A percentile compares a stretch with the other conserved stretches of the same genome.
These are phyloP conservation scores for Phytophthora rubi DNA, from an alignment of 352 stramenopile genomes.

Conservation along the genomic window DNA sequence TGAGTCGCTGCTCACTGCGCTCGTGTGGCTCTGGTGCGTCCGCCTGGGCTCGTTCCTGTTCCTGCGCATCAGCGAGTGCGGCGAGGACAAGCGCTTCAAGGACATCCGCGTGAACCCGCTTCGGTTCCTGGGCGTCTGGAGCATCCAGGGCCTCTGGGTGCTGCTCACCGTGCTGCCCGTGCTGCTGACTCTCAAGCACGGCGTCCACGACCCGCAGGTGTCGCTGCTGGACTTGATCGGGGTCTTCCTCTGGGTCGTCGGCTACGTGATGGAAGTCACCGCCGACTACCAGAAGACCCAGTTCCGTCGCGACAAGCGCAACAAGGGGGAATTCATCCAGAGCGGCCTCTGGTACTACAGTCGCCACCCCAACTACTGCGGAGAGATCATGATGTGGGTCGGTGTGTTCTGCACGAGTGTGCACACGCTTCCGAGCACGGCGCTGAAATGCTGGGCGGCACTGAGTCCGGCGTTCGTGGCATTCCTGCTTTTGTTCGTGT, in stretches of 20 bases:
- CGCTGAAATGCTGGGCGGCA: constrained; percentile 46
- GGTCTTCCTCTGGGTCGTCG: constrained; percentile 59
- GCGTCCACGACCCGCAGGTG: constrained; percentile 26
- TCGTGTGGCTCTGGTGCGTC: constrained; percentile 84
- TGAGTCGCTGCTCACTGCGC: constrained; percentile 56
- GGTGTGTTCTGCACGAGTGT: constrained; percentile 61
- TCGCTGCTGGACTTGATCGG: constrained; percentile 52
- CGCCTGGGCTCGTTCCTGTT: constrained; percentile 85
- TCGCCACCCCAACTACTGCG: constrained; percentile 94
- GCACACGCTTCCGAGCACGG: constrained; percentile 46
- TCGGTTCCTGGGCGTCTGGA: constrained; percentile 83
- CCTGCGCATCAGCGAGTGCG: constrained; percentile 65
- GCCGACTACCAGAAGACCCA: constrained; percentile 86
- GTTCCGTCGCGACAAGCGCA: constrained; percentile 66
- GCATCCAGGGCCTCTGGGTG: constrained; percentile 84
- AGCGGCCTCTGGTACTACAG: constrained; percentile 88
- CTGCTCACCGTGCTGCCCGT: constrained; percentile 78
- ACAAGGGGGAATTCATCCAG: constrained; percentile 84
- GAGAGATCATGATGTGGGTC: constrained; percentile 92
- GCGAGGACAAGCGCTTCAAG: constrained; percentile 79
- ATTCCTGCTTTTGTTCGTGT: constrained; percentile 74
- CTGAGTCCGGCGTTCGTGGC: constrained; percentile 76
- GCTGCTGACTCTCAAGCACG: constrained; percentile 57
- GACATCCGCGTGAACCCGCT: constrained; percentile 68
- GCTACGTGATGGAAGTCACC: constrained; percentile 75